Evolutionary conservation across 345 rosid species (phyloP).

Genomic region (Camelina neglecta): DNA sequence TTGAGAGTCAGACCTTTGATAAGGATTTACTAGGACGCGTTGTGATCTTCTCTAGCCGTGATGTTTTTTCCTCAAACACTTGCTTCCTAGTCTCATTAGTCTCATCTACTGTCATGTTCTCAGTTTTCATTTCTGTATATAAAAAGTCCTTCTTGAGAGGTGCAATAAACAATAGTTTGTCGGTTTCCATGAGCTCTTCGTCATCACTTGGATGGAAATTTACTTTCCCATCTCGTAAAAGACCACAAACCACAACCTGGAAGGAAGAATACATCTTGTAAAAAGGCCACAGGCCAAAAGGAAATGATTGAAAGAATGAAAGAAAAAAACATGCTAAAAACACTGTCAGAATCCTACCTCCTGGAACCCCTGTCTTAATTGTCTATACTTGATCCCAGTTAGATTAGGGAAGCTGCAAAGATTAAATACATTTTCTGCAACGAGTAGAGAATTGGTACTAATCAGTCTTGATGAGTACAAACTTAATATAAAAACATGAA

Average conservation of each 20-base stretch:
- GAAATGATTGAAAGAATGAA: neutral
- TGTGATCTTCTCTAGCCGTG: slow-evolving; percentile 58
- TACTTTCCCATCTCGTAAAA: slow-evolving; percentile 72
- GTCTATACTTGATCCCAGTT: slow-evolving; percentile 66
- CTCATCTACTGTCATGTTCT: slow-evolving; percentile 46
- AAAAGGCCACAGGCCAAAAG: neutral
- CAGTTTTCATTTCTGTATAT: slow-evolving; percentile 49
- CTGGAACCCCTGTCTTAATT: slow-evolving; percentile 71
- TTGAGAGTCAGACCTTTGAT: slow-evolving; percentile 68
- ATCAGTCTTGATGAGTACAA: slow-evolving; percentile 42
- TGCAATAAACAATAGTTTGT: slow-evolving; percentile 85
- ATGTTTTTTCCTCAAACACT: slow-evolving; percentile 53
- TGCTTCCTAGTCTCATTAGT: slow-evolving; percentile 47
- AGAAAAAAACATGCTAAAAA: slow-evolving; percentile 7
- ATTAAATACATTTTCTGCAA: slow-evolving; percentile 97
- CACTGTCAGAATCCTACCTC: slow-evolving; percentile 55
- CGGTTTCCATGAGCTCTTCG: slow-evolving; percentile 68
- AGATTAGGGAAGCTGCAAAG: slow-evolving; percentile 76
- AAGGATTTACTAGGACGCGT: slow-evolving; percentile 56
- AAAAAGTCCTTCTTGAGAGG: slow-evolving; percentile 63
- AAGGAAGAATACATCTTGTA: slow-evolving; percentile 13
- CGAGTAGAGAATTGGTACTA: slow-evolving; percentile 38
- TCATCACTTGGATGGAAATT: slow-evolving; percentile 86
- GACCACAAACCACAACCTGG: slow-evolving; percentile 95
- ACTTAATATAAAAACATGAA: slow-evolving; percentile 2